Conservation (phyloP, 495 filamentous ascomycete genomes). For the Tuber melanosporum region DNA sequence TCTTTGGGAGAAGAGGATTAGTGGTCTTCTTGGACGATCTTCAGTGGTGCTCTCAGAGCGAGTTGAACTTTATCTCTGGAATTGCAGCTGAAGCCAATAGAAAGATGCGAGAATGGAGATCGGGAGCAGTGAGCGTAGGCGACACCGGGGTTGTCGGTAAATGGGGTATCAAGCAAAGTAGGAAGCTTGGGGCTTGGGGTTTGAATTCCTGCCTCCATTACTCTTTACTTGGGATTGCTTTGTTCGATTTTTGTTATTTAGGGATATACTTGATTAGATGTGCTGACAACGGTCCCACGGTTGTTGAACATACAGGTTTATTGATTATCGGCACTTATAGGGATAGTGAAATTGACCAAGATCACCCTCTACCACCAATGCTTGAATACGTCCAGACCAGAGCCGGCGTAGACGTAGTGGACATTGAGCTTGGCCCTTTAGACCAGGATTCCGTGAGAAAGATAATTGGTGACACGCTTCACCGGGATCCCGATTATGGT, state of each 20-base stretch:
- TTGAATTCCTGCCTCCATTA: conserved; percentile 11
- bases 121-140: conserved; percentile 15
- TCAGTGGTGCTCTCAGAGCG: conserved; percentile 40
- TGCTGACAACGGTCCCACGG: conserved; percentile 21
- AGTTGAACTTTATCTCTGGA: conserved; percentile 38
- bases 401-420: conserved; percentile 37
- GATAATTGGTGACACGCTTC: conserved; percentile 41
- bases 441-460: conserved; percentile 38
- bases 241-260: conserved; percentile 14
- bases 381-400: conserved; percentile 37
- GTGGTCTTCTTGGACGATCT: conserved; percentile 41
- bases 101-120: conserved; percentile 38
- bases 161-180: conserved; percentile 23
- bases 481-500: conserved; percentile 35
- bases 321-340: conserved; percentile 41
- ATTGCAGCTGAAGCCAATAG: conserved; percentile 41
- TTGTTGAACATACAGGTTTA: conserved; percentile 26
- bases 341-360: conserved; percentile 38
- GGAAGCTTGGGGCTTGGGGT: conserved; percentile 33
- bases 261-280: conserved; percentile 5
- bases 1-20: conserved; percentile 39
- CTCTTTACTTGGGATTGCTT: conserved; percentile 2
- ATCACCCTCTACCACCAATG: conserved; percentile 40
- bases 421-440: conserved; percentile 38
- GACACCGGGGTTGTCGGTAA: conserved; percentile 18